Conservation (phyloP, 495 filamentous ascomycete species). For the Trypethelium eluteriae region DNA sequence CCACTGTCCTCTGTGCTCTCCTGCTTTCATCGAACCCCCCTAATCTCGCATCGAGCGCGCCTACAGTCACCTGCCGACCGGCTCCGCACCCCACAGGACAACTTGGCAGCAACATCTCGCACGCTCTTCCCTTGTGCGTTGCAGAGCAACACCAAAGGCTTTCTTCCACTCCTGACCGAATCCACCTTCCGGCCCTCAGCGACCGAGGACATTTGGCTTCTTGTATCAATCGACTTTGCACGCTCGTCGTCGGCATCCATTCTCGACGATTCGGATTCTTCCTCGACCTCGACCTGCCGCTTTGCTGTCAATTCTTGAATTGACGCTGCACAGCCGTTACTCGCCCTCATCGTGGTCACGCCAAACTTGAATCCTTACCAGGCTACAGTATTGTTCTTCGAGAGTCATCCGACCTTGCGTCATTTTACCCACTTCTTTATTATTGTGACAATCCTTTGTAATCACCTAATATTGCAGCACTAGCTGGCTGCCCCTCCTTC, state of each 20-base stretch:
- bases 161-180: conserved; percentile 3
- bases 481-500: conserved; percentile 5
- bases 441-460: conserved; percentile 13
- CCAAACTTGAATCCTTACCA: not conserved
- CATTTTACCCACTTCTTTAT: conserved; percentile 13
- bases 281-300: not conserved
- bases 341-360: not conserved
- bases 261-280: not conserved
- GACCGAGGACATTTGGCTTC: conserved; percentile 2
- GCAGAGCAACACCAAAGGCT: conserved; percentile 11
- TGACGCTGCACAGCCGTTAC: not conserved
- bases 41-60: not conserved
- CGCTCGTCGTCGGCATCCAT: not conserved
- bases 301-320: not conserved
- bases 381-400: not conserved
- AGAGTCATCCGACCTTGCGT: conserved; percentile 9
- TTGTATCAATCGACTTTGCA: not conserved
- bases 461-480: conserved; percentile 12
- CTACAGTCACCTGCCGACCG: not conserved
- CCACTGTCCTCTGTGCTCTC: not conserved
- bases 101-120: not conserved
- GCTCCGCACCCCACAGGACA: not conserved
- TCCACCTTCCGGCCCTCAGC: not conserved
- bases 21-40: no score
- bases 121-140: conserved; percentile 6